Evolutionary conservation across 164 flowering plant species (phyloP).

Genomic region (Saururus chinensis): DNA sequence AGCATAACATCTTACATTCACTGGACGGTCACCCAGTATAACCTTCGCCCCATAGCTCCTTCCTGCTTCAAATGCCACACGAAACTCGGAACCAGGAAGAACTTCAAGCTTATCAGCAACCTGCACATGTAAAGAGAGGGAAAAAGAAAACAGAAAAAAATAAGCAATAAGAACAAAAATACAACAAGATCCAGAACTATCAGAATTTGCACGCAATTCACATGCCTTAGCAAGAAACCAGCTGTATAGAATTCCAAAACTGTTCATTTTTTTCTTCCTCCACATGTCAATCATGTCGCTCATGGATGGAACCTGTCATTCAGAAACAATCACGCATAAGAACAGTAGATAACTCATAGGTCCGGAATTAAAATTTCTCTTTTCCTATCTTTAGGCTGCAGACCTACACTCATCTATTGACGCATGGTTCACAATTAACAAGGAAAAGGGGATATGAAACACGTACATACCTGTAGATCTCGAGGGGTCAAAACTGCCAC

Average conservation of each 20-base stretch:
- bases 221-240: constrained; percentile 96
- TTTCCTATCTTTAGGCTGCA: no score
- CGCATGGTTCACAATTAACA: no score
- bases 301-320: constrained; percentile 66
- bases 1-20: constrained; percentile 39
- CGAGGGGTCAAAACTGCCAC: constrained; percentile 58
- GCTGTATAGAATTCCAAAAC: constrained; percentile 71
- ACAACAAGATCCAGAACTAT: background rate
- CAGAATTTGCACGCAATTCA: background rate
- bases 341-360: no score
- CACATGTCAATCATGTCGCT: constrained; percentile 80
- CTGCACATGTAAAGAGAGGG: constrained; percentile 21
- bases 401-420: no score
- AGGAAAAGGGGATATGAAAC: no score
- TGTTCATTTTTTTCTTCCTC: constrained; percentile 60
- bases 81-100: constrained; percentile 93
- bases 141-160: background rate
- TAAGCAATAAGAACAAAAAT: background rate
- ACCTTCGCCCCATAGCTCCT: constrained; percentile 79
- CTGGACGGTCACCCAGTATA: constrained; percentile 94
- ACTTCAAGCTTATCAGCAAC: constrained; percentile 84
- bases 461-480: constrained; percentile 39
- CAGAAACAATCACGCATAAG: background rate
- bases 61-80: constrained; percentile 92
- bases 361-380: no score